phyloP scores from a whole-genome alignment of 2,329 filamentous ascomycete genomes.

The Arthrobotrys megalospora region DNA sequence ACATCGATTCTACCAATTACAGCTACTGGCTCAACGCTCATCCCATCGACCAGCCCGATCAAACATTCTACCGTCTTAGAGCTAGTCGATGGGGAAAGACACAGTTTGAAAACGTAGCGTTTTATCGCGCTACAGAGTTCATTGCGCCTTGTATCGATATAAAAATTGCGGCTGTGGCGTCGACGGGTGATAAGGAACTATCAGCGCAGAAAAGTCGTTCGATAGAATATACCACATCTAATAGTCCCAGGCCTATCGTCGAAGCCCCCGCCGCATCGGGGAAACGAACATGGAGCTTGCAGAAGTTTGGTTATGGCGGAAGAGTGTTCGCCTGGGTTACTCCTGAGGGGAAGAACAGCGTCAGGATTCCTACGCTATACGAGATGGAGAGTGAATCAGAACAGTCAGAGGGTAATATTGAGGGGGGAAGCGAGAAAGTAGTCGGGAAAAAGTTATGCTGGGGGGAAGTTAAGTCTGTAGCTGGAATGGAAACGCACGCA shows the following conservation, averaged over 20 bases:
- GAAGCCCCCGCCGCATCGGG: background rate
- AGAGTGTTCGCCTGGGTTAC: constrained; percentile 36
- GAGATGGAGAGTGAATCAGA: constrained; percentile 13
- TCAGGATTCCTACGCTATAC: constrained; percentile 26
- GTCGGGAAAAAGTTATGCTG: constrained; percentile 25
- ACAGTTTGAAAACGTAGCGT: constrained; percentile 20
- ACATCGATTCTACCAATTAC: background rate
- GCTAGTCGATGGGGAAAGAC: constrained; percentile 20
- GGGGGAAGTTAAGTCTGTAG: constrained; percentile 24
- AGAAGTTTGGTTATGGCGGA: constrained; percentile 34
- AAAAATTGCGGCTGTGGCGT: constrained; percentile 12
- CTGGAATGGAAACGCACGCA: background rate
- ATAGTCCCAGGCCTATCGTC: background rate
- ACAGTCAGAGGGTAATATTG: background rate
- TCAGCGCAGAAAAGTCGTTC: constrained; percentile 19
- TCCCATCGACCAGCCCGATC: constrained; percentile 13
- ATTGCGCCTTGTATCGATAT: constrained; percentile 34
- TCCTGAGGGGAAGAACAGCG: background rate
- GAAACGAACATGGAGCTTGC: constrained; percentile 9
- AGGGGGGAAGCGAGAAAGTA: background rate
- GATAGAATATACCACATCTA: constrained; percentile 27
- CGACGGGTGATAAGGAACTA: constrained; percentile 1
- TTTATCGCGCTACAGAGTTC: constrained; percentile 36
- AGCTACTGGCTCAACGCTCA: constrained; percentile 31
- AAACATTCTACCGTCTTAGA: constrained; percentile 30